These are phyloP conservation scores for Pseudozyma flocculosa DNA, from an alignment of 1,284 basidiomycete species.

Conservation along the genomic window DNA sequence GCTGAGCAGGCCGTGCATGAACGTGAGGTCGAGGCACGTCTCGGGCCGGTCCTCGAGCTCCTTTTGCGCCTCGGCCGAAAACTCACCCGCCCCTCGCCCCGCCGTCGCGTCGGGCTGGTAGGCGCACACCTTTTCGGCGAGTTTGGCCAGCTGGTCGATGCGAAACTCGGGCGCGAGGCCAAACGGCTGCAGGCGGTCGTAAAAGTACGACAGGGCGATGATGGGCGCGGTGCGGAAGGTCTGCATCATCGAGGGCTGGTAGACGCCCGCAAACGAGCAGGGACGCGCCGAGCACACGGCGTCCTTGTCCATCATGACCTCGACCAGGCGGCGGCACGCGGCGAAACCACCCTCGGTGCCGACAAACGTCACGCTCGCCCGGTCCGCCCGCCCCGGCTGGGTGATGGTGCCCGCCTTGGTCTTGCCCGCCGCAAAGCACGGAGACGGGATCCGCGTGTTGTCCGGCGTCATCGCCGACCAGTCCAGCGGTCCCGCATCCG, in stretches of 20 bases:
- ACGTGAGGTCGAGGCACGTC: conserved; percentile 92
- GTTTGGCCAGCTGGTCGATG: conserved; percentile 30
- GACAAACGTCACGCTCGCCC: conserved; percentile 43
- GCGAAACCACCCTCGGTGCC: conserved; percentile 72
- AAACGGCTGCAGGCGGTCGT: conserved; percentile 85
- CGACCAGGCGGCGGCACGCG: conserved; percentile 78
- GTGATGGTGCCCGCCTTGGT: conserved; percentile 70
- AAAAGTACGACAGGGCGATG: conserved; percentile 77
- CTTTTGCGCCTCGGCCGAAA: conserved; percentile 64
- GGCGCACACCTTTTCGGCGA: conserved; percentile 50
- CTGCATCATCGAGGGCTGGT: conserved; percentile 90
- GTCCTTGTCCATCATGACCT: conserved; percentile 94
- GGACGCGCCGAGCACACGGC: conserved; percentile 74
- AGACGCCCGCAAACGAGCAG: conserved; percentile 97
- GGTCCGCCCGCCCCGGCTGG: conserved; percentile 61
- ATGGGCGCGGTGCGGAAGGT: conserved; percentile 67
- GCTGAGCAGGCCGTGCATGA: conserved; percentile 83
- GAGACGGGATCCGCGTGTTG: conserved; percentile 65
- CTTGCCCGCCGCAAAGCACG: conserved; percentile 76
- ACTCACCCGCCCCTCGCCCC: conserved; percentile 7
- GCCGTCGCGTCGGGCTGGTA: conserved; percentile 11
- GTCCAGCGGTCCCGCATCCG: conserved; percentile 14
- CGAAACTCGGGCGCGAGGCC: conserved; percentile 61
- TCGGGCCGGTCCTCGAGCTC: conserved; percentile 84
- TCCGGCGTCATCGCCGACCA: conserved; percentile 56